phyloP scores from a whole-genome alignment of 2,329 filamentous ascomycete genomes.

The Nemania sp. region DNA sequence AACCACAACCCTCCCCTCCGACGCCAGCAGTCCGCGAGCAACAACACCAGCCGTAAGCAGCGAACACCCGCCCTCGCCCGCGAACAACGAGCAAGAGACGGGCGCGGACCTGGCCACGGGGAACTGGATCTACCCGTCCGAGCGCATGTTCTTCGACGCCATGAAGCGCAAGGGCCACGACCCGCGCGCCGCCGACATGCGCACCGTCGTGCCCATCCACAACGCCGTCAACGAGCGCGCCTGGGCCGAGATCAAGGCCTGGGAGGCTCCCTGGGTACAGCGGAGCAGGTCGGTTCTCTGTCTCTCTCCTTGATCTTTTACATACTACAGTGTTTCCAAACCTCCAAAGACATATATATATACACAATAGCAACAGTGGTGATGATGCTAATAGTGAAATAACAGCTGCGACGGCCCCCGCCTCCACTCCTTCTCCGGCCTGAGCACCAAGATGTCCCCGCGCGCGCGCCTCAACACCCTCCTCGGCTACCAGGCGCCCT shows the following conservation, averaged over 20 bases:
- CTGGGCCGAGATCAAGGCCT: constrained; percentile 87
- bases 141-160: constrained; percentile 97
- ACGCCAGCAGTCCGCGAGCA: constrained; percentile 35
- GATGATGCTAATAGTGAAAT: not conserved
- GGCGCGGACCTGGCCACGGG: constrained; percentile 70
- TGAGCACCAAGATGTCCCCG: constrained; percentile 72
- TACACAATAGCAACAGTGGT: not conserved
- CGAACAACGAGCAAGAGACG: constrained; percentile 80
- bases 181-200: constrained; percentile 75
- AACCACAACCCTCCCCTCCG: constrained; percentile 39
- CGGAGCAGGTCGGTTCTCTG: constrained; percentile 56
- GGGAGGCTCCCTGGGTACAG: constrained; percentile 74
- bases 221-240: constrained; percentile 98
- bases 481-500: constrained; percentile 87
- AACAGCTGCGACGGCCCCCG: constrained; percentile 74
- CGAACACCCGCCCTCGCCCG: constrained; percentile 32
- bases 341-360: too few relatives aligned
- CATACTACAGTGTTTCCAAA: too few relatives aligned
- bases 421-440: constrained; percentile 81
- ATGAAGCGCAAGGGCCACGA: constrained; percentile 89
- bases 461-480: constrained; percentile 80
- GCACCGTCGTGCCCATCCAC: constrained; percentile 92
- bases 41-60: constrained; percentile 36
- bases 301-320: not conserved
- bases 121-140: constrained; percentile 97